Evolutionary conservation across 2,329 filamentous ascomycete species (phyloP), one percentile per base, ranked within the genome.

Genomic region (Zasmidium citrigriseum): DNA sequence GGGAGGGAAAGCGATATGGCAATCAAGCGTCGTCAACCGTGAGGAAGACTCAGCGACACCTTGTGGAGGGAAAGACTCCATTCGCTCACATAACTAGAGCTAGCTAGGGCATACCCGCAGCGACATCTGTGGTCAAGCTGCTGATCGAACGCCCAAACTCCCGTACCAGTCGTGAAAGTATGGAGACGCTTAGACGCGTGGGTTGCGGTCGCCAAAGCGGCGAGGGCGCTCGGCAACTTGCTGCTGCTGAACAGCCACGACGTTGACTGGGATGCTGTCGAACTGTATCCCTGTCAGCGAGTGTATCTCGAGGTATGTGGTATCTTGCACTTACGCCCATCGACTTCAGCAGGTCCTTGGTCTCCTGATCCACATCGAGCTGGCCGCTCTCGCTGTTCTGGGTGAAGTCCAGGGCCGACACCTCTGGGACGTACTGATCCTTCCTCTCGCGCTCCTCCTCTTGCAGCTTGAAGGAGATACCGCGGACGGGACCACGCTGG

Each of bases 381-480:
- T 93, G 89, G 75, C 95, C 95, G 77, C 83, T 89, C 84, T 98
- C 95, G 78, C 86, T 87, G 83, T 90, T 91, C 86, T 96, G 91
- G 76, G 89, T 88, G 85, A 97, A 96, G 86, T 99, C 95, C 78
- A 99, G 90, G 77, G 95, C 95, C 63, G 96, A 99, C 73, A 99
- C 86, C 84, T 99, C 95, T 76, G 95, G 95, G 69, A 99, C 95
- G 85, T 97, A 99, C 86, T 99, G 95, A 86, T 99, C 95, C 90
- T 99, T 99, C 80, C 95, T 90, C 85, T 99, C 95, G 87, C 95
- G 91, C 89, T 99, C 95, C 86, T 99, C 95, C 86, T 99, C 95
- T 85, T 99, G 95, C 64, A 99, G 91, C 88, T 99, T 99, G 93
- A 99, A 99, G 82, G 96, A 99, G 83, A 99, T 99, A 86, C 95